phyloP scores from a whole-genome alignment of 2,329 filamentous ascomycete species.

The Aspergillus proliferans region DNA sequence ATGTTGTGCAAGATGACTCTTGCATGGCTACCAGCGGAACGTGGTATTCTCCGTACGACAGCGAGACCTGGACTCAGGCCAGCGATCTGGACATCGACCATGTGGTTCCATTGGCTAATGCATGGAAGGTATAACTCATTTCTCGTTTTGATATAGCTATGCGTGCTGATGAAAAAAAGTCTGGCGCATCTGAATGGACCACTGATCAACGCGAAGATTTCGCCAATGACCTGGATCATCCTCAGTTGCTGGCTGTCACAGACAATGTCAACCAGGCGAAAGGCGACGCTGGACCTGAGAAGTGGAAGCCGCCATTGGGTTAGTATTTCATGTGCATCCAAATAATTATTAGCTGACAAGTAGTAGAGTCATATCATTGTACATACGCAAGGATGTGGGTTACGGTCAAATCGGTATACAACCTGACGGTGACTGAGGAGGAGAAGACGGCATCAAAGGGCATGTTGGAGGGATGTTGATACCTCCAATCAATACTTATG shows the following conservation, averaged over 20 bases:
- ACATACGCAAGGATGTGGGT: constrained; percentile 69
- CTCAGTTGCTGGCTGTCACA: constrained; percentile 74
- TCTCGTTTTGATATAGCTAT: too few species aligned
- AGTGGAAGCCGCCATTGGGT: constrained; percentile 66
- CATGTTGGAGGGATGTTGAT: too few species aligned
- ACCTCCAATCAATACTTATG: too few species aligned
- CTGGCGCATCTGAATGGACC: constrained; percentile 67
- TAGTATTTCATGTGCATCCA: constrained; percentile 23
- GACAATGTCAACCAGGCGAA: constrained; percentile 69
- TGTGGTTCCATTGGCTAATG: constrained; percentile 65
- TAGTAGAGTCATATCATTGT: constrained; percentile 60
- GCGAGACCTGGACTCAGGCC: constrained; percentile 60
- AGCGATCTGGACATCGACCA: constrained; percentile 77
- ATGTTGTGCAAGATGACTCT: constrained; percentile 52
- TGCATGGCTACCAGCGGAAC: constrained; percentile 61
- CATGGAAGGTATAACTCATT: constrained; percentile 56
- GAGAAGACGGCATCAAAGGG: constrained; percentile 49
- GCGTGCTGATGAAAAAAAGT: constrained; percentile 8
- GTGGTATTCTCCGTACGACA: constrained; percentile 53
- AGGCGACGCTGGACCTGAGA: constrained; percentile 66
- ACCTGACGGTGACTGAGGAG: constrained; percentile 60
- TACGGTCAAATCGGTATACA: constrained; percentile 68
- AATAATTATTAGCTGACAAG: constrained; percentile 6
- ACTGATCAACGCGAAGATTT: constrained; percentile 60
- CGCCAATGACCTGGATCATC: constrained; percentile 60